Conservation (phyloP, 306 rosid genomes). For the Cucurbita moschata region DNA sequence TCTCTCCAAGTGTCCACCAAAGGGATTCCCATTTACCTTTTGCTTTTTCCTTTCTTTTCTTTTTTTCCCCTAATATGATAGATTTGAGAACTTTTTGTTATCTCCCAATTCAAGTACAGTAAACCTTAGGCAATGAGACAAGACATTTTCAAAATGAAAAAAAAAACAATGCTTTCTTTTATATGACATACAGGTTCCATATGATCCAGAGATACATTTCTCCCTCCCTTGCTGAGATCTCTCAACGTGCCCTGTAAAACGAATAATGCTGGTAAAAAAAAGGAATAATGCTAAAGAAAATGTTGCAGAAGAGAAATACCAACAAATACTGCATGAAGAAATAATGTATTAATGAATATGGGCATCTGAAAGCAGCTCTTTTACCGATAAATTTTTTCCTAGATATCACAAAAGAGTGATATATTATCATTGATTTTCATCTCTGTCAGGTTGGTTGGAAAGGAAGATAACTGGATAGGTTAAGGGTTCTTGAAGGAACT, state of each 20-base stretch:
- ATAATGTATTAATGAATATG: background rate
- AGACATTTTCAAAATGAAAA: background rate
- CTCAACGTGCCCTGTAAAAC: constrained; percentile 77
- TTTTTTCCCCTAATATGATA: background rate
- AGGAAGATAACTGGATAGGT: background rate
- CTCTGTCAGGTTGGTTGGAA: background rate
- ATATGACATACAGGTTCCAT: constrained; percentile 41
- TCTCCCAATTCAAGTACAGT: background rate
- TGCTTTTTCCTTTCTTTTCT: background rate
- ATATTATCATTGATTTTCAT: background rate
- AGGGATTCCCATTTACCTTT: background rate
- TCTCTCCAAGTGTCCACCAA: background rate
- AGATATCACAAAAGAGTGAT: background rate
- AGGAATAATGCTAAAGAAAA: background rate
- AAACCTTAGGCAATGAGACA: background rate
- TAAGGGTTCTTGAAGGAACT: background rate
- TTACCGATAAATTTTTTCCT: background rate
- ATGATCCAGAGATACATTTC: constrained; percentile 47
- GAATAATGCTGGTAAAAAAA: constrained; percentile 21
- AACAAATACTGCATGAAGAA: background rate
- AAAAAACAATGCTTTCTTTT: background rate
- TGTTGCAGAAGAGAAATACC: background rate
- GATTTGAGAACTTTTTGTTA: background rate
- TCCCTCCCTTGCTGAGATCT: constrained; percentile 92
- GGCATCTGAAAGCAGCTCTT: background rate